Evolutionary conservation across 495 filamentous ascomycete genomes (phyloP).

Genomic region (Hypoxylon trugodes): DNA sequence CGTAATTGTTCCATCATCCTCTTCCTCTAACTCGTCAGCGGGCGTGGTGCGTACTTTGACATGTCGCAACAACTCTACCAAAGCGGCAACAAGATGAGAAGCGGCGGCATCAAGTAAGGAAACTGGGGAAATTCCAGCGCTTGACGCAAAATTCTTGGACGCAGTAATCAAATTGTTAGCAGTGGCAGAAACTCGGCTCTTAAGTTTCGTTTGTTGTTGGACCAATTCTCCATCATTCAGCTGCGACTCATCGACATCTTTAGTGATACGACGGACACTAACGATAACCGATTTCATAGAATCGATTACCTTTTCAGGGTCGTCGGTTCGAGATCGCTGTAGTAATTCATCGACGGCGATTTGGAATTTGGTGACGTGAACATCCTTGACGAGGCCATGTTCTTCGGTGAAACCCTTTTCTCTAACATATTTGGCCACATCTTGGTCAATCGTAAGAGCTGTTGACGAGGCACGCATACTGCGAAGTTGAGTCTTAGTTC

Average conservation of each 20-base stretch:
- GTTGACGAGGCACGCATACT: constrained; percentile 81
- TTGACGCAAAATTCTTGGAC: constrained; percentile 84
- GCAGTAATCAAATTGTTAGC: constrained; percentile 96
- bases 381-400: constrained; percentile 83
- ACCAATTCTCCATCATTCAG: constrained; percentile 55
- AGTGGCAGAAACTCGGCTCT: constrained; percentile 81
- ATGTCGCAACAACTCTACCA: constrained; percentile 82
- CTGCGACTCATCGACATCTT: constrained; percentile 72
- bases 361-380: constrained; percentile 95
- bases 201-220: constrained; percentile 72
- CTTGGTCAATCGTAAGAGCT: constrained; percentile 71
- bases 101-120: constrained; percentile 93
- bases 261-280: constrained; percentile 79
- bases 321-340: constrained; percentile 74
- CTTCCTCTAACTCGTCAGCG: constrained; percentile 76
- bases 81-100: constrained; percentile 84
- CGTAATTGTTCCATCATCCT: constrained; percentile 68
- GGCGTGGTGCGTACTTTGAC: constrained; percentile 86
- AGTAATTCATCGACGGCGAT: constrained; percentile 93
- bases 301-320: constrained; percentile 74
- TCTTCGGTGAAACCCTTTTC: constrained; percentile 76
- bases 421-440: constrained; percentile 68
- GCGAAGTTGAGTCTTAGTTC: constrained; percentile 84
- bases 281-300: constrained; percentile 84
- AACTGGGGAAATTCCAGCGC: constrained; percentile 89